Base-by-base conservation (phyloP, 2,329 filamentous ascomycete genomes). In the Xylariomycetidae sp. region DNA sequence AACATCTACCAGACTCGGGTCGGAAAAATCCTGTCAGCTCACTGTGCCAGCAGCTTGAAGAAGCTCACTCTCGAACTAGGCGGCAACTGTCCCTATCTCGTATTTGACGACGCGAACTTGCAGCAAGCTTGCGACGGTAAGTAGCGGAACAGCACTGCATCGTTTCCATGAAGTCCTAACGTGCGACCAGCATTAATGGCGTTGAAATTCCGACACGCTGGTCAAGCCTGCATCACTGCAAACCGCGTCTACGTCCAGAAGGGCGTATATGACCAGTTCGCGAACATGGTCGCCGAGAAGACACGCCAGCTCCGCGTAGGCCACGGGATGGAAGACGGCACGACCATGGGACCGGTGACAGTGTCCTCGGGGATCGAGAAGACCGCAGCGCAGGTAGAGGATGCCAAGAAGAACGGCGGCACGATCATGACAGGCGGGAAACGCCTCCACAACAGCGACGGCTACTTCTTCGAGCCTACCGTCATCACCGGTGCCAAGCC, bases 11-110 rank as follows among this genome's bases (percentile, higher is more conserved):
- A 75, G 47, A 85, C 84, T 0, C 60, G 65, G 0, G 75, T 88
- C 0, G 85, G 85, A 4, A 73, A 76, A 24, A 78, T 82, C 42
- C 70, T 88, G 25, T 76, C 79, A 1, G 61, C 67, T 2, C 67
- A 72, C 10, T 79, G 78, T 4, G 80, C 79, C 9, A 72, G 74
- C 47, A 65, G 76, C 48, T 64, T 85, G 35, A 86, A 86, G 61
- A 82, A 81, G 3, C 68, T 76, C 13, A 64, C 84, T 2, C 72
- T 86, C 54, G 82, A 87, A 55, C 66, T 86, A 0, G 82, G 82
- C 1, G 82, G 82, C 10, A 86, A 86, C 55, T 78, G 79, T 5
- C 74, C 73, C 2, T 74, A 79, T 4, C 70, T 86, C 32, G 72
- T 85, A 3, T 70, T 82, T 38, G 75, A 81, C 31, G 81, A 85